Base-by-base conservation (phyloP, 176 grass and related monocot genomes). In the Echinochloa phyllopogon region DNA sequence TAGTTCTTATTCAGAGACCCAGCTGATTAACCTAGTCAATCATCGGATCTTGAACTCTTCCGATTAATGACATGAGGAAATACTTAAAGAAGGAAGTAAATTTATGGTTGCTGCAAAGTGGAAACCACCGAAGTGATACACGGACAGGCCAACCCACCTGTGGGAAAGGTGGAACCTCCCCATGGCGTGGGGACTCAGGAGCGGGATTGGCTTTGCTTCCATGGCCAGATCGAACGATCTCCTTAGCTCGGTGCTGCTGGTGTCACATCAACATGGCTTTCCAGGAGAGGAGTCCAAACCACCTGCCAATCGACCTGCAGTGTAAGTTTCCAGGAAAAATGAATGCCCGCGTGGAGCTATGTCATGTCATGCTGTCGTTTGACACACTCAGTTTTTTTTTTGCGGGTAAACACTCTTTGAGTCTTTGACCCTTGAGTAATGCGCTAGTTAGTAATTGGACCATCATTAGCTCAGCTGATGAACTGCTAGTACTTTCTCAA, bases 141-240 rank as follows among this genome's bases (percentile, higher is more conserved):
- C n/a, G 3, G 20, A 24, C 37, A 8, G 15, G 20, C 1, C 18
- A 1, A 77, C 77, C 7, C 14, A 92, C 90, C 86, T 89, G 78
- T 92, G 90, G 6, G 78, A 72, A 72, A 92, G 90, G 69, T 63
- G 49, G 73, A 92, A 86, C 20, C 56, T 84, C 29, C 83, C 86
- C 90, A 92, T 78, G 67, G 75, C 79, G 77, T 92, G 60, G 12
- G 86, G 82, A 33, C 71, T 86, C 6, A 89, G 63, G 17, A 92
- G 77, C 24, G 82, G 83, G 77, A 75, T 78, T 3, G 61, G 18
- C 43, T 75, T 66, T 1, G 51, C 58, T 67, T 83, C 90, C 86
- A 88, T 92, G 61, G 81, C 60, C 36, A 9, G 55, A 62, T 33
- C 13, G 4, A 36, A 2, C 0, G 2, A 12, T 8, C 72, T 24